Percentiles rank a stretch among this genome's conserved stretches.
Evolutionary conservation across 2,329 filamentous ascomycete genomes (phyloP).

Genomic region (Aspergillus viridinutans): DNA sequence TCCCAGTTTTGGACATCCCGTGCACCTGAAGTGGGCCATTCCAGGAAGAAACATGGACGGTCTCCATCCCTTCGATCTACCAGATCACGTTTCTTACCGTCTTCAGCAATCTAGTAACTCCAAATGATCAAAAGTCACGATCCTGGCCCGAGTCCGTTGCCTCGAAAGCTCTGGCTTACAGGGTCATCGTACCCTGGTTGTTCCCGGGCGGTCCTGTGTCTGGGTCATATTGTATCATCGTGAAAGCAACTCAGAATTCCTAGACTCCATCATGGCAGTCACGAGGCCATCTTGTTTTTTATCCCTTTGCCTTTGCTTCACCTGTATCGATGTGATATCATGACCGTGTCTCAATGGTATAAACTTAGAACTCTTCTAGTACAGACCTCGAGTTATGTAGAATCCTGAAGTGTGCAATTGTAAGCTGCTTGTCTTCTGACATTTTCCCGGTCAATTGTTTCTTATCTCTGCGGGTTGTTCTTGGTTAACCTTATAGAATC

Average conservation of each 20-base stretch:
- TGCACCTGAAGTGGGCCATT: conserved; percentile 13
- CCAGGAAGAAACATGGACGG: conserved; percentile 7
- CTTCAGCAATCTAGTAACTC: conserved; percentile 9
- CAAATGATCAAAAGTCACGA: conserved; percentile 9
- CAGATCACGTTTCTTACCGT: conserved; percentile 12
- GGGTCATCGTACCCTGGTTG: conserved; percentile 20
- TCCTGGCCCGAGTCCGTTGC: not conserved
- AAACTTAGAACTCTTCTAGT: not conserved
- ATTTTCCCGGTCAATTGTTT: not conserved
- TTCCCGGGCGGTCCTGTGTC: conserved; percentile 14
- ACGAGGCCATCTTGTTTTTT: conserved; percentile 21
- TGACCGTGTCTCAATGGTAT: not conserved
- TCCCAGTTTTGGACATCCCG: conserved; percentile 18
- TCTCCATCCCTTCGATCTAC: conserved; percentile 17
- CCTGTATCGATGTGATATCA: not conserved
- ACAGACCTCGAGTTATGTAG: not conserved
- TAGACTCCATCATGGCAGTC: conserved; percentile 17
- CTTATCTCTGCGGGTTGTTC: not conserved
- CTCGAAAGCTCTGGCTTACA: conserved; percentile 9
- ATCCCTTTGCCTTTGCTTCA: conserved; percentile 6
- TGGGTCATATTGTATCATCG: conserved; percentile 24
- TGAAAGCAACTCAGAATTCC: conserved; percentile 21
- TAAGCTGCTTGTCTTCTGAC: not conserved
- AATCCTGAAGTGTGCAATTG: not conserved
- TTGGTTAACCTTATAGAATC: conserved; percentile 3